phyloP scores from a whole-genome alignment of 495 filamentous ascomycete species.

The Trichoderma virens region DNA sequence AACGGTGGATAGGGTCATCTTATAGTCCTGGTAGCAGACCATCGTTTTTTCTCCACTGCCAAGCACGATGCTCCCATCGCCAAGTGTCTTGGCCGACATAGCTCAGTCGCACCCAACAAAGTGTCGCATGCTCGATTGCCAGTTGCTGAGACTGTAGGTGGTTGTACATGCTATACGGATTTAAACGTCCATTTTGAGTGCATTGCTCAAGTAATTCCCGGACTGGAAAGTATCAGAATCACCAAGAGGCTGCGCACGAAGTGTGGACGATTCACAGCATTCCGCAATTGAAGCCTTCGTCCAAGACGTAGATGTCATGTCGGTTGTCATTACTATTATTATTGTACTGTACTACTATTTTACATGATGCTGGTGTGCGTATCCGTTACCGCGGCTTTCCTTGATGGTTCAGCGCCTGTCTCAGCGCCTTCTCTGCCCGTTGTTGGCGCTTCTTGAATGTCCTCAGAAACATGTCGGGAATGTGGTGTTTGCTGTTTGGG shows the following conservation, averaged over 20 bases:
- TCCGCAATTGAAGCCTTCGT: too few species aligned
- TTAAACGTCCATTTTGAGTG: not conserved
- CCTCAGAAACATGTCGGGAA: conserved; percentile 52
- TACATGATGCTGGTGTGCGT: not conserved
- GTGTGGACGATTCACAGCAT: too few species aligned
- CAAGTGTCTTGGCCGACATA: not conserved
- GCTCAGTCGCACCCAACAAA: not conserved
- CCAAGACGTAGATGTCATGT: not conserved
- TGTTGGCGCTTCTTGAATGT: conserved; percentile 50
- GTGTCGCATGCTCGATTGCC: not conserved
- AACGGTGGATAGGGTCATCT: not conserved
- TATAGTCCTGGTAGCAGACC: too few species aligned
- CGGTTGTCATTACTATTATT: not conserved
- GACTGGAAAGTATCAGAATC: not conserved
- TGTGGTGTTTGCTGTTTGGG: conserved; percentile 54
- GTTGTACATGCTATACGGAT: not conserved
- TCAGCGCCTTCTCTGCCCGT: conserved; percentile 43
- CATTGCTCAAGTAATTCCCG: not conserved
- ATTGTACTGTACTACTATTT: not conserved
- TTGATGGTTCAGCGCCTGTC: not conserved
- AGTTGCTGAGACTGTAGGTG: not conserved
- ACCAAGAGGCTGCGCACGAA: too few species aligned
- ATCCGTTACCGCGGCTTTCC: not conserved
- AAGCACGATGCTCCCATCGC: not conserved
- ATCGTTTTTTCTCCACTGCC: too few species aligned